Conservation (phyloP, 2,329 filamentous ascomycete genomes). For the Fusarium albidum region DNA sequence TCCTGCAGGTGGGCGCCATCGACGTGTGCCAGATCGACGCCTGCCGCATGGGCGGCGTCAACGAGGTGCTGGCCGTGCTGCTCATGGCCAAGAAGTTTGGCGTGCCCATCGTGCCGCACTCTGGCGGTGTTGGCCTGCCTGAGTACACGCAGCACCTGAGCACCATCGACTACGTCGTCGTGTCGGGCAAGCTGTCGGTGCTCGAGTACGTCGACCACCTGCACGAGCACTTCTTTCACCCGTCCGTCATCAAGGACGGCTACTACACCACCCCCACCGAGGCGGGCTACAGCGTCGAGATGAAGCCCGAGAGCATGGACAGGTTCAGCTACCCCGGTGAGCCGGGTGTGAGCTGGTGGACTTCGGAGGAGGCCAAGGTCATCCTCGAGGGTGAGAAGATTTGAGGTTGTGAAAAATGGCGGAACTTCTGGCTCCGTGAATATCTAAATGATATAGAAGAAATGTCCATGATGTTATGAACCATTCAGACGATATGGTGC, state of each 20-base stretch:
- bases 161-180: slow-evolving; percentile 92
- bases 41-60: slow-evolving; percentile 88
- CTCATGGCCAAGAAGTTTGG: slow-evolving; percentile 82
- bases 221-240: slow-evolving; percentile 92
- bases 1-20: slow-evolving; percentile 80
- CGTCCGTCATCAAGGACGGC: slow-evolving; percentile 80
- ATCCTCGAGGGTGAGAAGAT: slow-evolving; percentile 73
- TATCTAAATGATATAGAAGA: slow-evolving; percentile 16
- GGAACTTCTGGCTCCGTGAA: neutral
- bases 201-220: slow-evolving; percentile 93
- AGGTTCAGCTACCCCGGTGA: slow-evolving; percentile 78
- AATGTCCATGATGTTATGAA: slow-evolving; percentile 31
- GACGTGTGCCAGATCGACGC: slow-evolving; percentile 92
- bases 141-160: slow-evolving; percentile 94
- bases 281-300: slow-evolving; percentile 91
- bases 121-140: slow-evolving; percentile 86
- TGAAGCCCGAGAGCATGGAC: slow-evolving; percentile 90
- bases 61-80: slow-evolving; percentile 90
- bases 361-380: slow-evolving; percentile 76
- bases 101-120: slow-evolving; percentile 88
- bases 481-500: no score
- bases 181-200: slow-evolving; percentile 81
- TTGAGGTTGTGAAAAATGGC: slow-evolving; percentile 40
- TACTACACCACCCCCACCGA: slow-evolving; percentile 87
- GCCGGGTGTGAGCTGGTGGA: slow-evolving; percentile 86